Percentiles rank a stretch among this genome's conserved stretches.
Evolutionary conservation across 1,284 basidiomycete species (phyloP).

Genomic region (Ustilago hordei): DNA sequence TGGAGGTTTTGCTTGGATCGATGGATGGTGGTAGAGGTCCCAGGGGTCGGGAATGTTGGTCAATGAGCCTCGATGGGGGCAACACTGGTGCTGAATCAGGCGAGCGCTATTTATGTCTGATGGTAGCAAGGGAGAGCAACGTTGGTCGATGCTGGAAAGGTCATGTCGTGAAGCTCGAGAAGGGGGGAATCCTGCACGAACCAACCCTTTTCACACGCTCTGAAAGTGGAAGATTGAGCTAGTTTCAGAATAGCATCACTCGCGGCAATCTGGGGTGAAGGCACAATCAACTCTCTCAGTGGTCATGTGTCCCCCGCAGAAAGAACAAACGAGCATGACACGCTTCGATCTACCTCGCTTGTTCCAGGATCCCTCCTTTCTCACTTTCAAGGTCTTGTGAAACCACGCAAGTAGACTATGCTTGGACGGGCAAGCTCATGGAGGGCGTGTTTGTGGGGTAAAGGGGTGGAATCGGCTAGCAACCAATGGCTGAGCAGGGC

Average conservation of each 20-base stretch:
- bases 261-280: constrained; percentile 2
- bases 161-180: not conserved
- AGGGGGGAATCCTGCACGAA: not conserved
- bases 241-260: not conserved
- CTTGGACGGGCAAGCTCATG: not conserved
- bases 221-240: constrained; percentile 1
- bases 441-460: not conserved
- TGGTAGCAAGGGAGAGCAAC: not conserved
- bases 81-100: not conserved
- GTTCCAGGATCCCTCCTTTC: not conserved
- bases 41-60: not conserved
- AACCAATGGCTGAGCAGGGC: not conserved
- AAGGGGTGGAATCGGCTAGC: not conserved
- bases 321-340: not conserved
- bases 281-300: not conserved
- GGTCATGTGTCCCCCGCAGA: constrained; percentile 3
- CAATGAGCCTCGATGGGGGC: not conserved
- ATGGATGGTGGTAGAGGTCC: not conserved
- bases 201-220: constrained; percentile 3
- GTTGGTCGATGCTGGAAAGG: not conserved
- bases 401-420: not conserved
- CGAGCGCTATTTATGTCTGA: not conserved
- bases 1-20: not conserved
- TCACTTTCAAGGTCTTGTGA: not conserved
- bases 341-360: constrained; percentile 7